Conservation (phyloP, 345 rosid genomes). For the Nasturtium officinale region DNA sequence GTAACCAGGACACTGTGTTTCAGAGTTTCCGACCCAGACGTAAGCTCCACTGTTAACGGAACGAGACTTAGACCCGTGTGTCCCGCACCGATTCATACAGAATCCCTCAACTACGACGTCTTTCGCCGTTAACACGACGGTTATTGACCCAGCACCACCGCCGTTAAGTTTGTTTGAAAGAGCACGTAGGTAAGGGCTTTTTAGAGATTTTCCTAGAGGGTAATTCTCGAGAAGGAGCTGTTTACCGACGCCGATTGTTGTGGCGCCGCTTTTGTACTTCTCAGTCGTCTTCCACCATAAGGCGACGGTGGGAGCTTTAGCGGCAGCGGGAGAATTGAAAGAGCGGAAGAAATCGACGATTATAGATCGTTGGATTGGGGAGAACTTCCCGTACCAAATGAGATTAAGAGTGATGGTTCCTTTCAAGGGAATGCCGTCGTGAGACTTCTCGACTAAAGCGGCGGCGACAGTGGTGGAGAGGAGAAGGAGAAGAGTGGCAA, state of each 20-base stretch:
- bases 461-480: conserved; percentile 32
- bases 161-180: conserved; percentile 55
- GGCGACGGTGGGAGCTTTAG: conserved; percentile 53
- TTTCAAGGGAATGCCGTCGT: conserved; percentile 64
- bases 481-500: conserved; percentile 28
- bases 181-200: conserved; percentile 53
- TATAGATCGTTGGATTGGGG: conserved; percentile 67
- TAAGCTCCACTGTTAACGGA: conserved; percentile 47
- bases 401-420: conserved; percentile 68
- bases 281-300: conserved; percentile 90
- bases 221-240: conserved; percentile 65
- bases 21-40: conserved; percentile 92
- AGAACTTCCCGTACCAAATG: conserved; percentile 87
- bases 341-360: conserved; percentile 79
- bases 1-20: conserved; percentile 79
- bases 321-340: conserved; percentile 35
- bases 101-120: conserved; percentile 83
- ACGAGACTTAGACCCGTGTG: conserved; percentile 53
- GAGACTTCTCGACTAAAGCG: conserved; percentile 47
- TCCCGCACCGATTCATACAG: conserved; percentile 79
- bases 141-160: conserved; percentile 47
- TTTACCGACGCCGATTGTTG: conserved; percentile 53
- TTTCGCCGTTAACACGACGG: conserved; percentile 70
- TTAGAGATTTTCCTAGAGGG: conserved; percentile 64
- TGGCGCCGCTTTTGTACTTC: conserved; percentile 61